These are phyloP conservation scores for Mallotus nudiflorus DNA, from an alignment of 345 rosid species.

Conservation along the genomic window DNA sequence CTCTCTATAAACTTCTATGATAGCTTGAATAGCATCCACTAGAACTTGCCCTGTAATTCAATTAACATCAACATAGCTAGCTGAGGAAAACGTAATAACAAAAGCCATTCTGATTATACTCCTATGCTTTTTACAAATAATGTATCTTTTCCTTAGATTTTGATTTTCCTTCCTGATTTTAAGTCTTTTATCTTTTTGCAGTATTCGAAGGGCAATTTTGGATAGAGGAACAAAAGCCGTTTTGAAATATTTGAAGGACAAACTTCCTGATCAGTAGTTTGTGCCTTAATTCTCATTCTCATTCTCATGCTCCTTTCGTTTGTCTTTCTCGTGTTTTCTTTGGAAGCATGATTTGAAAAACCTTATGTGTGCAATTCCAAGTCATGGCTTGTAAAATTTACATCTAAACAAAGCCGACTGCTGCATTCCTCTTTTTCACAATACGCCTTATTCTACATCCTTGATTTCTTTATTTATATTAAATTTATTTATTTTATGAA, in stretches of 20 bases:
- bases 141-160: neutral
- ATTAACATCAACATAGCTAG: neutral
- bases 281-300: neutral
- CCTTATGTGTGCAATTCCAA: neutral
- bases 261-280: slow-evolving; percentile 53
- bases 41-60: neutral
- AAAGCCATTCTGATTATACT: no score
- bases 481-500: no score
- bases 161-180: neutral
- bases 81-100: neutral
- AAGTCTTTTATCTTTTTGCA: slow-evolving; percentile 20
- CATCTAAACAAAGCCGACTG: no score
- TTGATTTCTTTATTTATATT: no score
- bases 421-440: no score
- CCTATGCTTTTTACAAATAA: no score
- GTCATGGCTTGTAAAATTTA: neutral
- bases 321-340: no score
- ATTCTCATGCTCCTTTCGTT: neutral
- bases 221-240: slow-evolving; percentile 88
- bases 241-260: slow-evolving; percentile 77
- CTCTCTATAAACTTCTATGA: no score
- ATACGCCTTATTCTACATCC: no score
- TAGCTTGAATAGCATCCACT: neutral
- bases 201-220: slow-evolving; percentile 83
- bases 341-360: neutral